Base-by-base conservation (phyloP, 2,329 filamentous ascomycete genomes). In the Verruconis gallopava region DNA sequence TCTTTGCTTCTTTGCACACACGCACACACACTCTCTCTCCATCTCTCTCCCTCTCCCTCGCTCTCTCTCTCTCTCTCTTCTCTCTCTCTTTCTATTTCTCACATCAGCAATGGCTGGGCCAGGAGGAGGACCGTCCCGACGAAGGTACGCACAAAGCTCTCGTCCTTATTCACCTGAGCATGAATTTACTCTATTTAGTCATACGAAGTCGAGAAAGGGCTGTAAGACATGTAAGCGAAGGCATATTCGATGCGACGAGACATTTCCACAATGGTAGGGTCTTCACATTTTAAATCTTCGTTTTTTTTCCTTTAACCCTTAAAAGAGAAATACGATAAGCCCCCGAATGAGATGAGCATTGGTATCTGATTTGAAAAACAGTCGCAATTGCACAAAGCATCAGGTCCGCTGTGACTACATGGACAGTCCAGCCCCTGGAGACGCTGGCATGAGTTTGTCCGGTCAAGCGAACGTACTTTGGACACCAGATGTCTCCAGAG, bases 381-480 rank as follows among this genome's bases (percentile, higher is more conserved):
- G 88, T 68, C 85, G 85, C 56, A 98, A 98, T 65, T 98, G 91
- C 66, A 95, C 89, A 47, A 98, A 96, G 67, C 91, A 98, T 67
- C 94, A 95, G 67, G 91, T 93, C 54, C 83, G 88, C 55, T 98
- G 91, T 65, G 91, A 94, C 53, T 98, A 96, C 68, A 93, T 94
- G 72, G 88, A 96, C 58, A 78, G 79, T 56, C 75, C 82, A 38
- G 70, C 75, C 36, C 71, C 79, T 44, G 78, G 82, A 47, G 71
- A 73, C 49, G 71, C 71, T 48, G 66, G 63, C 44, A 59, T 65
- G 40, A 62, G 61, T 45, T 64, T 68, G 47, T 67, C 69, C 36
- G 68, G 71, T 48, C 65, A 69, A 47, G 67, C 73, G 15, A 70
- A 77, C 51, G 73, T 96, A 42, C 76, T 91, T 59, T 93, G 88